phyloP scores from a whole-genome alignment of 306 rosid species.

The Gynostemma pentaphyllum region DNA sequence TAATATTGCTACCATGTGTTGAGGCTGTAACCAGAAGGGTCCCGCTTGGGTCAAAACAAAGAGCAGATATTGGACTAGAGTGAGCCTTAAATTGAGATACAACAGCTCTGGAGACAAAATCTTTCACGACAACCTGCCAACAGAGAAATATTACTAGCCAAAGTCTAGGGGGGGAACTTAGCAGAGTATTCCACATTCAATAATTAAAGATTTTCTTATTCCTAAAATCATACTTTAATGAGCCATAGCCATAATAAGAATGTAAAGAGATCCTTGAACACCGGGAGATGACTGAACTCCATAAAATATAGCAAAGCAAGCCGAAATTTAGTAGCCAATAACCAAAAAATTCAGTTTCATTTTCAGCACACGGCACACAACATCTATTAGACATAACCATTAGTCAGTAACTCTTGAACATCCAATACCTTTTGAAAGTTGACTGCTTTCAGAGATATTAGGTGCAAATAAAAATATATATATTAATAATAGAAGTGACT shows the following conservation, averaged over 20 bases:
- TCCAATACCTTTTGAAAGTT: not conserved
- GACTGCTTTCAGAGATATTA: not conserved
- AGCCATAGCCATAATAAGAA: not conserved
- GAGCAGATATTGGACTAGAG: conserved; percentile 78
- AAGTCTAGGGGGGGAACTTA: not conserved
- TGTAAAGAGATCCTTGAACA: not conserved
- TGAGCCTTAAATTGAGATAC: conserved; percentile 85
- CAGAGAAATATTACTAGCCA: not conserved
- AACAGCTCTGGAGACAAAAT: conserved; percentile 58
- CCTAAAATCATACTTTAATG: not conserved
- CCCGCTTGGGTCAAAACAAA: conserved; percentile 91
- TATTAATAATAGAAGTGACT: not conserved
- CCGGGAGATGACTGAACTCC: not conserved
- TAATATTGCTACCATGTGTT: conserved; percentile 75
- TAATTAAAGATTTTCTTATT: not conserved
- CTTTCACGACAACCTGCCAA: conserved; percentile 80
- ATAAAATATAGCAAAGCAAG: conserved; percentile 2
- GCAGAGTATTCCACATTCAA: not conserved
- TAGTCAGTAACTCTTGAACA: not conserved
- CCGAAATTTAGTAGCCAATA: conserved; percentile 2
- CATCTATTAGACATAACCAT: not conserved
- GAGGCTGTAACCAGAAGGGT: conserved; percentile 87
- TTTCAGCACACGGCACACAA: not conserved
- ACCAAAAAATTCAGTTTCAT: not conserved
- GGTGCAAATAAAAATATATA: not conserved